Evolutionary conservation across 2,329 filamentous ascomycete species (phyloP).

Genomic region (Venturia aucupariae): DNA sequence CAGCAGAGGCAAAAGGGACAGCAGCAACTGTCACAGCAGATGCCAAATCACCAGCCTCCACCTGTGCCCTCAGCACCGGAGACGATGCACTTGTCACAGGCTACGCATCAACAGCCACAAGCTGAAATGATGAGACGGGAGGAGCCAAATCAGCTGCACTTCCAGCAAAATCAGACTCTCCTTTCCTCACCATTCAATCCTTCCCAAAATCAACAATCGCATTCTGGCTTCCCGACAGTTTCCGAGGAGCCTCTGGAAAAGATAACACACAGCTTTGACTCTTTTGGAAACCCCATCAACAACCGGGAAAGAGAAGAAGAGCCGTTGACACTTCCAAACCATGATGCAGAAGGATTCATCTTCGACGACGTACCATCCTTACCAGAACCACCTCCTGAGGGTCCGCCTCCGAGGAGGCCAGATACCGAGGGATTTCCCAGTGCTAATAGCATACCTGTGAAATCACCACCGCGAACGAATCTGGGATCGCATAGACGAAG

Average conservation of each 20-base stretch:
- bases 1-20: constrained; percentile 46
- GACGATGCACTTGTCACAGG: constrained; percentile 33
- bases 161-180: constrained; percentile 30
- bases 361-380: constrained; percentile 70
- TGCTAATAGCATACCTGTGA: constrained; percentile 65
- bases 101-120: constrained; percentile 28
- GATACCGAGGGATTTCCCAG: constrained; percentile 84
- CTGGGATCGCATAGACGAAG: constrained; percentile 67
- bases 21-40: constrained; percentile 29
- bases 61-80: constrained; percentile 34
- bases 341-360: constrained; percentile 71
- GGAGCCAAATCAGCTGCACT: constrained; percentile 27
- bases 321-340: constrained; percentile 11
- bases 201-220: constrained; percentile 7
- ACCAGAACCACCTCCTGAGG: constrained; percentile 46
- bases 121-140: constrained; percentile 37
- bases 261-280: constrained; percentile 50
- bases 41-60: constrained; percentile 55
- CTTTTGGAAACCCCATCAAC: constrained; percentile 44
- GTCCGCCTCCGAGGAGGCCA: constrained; percentile 53
- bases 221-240: constrained; percentile 12
- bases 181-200: constrained; percentile 24
- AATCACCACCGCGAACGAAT: constrained; percentile 62
- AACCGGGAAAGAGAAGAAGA: constrained; percentile 28
- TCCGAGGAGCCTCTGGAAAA: constrained; percentile 48